Percentiles rank a stretch among this genome's conserved stretches.
Conservation (phyloP, 352 stramenopile genomes). For the Globisporangium okanoganense region DNA sequence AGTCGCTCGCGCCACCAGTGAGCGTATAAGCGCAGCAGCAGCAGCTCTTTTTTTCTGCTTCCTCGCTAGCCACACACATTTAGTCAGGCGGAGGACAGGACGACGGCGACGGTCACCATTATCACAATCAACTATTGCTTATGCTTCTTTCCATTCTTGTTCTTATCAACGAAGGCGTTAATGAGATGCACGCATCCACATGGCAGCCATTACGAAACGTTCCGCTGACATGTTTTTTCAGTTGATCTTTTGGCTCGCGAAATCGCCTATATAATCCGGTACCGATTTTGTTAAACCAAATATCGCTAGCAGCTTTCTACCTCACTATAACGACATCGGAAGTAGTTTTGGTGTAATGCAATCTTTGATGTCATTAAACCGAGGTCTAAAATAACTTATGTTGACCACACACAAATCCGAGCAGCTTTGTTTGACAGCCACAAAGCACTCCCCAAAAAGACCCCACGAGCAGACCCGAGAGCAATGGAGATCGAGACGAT, state of each 20-base stretch:
- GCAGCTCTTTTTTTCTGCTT: neutral
- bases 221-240: too few species aligned
- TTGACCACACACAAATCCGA: neutral
- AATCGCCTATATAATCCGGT: too few species aligned
- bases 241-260: neutral
- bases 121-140: neutral
- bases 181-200: too few species aligned
- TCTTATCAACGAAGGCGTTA: too few species aligned
- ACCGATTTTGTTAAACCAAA: too few species aligned
- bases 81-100: neutral
- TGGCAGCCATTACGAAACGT: too few species aligned
- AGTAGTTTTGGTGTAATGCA: too few species aligned
- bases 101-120: neutral
- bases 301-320: too few species aligned
- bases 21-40: slow-evolving; percentile 43
- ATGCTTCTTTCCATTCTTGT: neutral
- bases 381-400: too few species aligned
- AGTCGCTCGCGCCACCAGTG: slow-evolving; percentile 57
- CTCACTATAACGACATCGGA: too few species aligned
- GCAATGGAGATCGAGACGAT: slow-evolving; percentile 62
- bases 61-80: neutral
- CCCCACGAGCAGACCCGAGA: neutral
- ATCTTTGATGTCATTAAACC: too few species aligned
- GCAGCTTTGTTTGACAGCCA: neutral
- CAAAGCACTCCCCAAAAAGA: neutral